phyloP scores from a whole-genome alignment of 2,329 filamentous ascomycete species.

The Mycosphaerella sp. region DNA sequence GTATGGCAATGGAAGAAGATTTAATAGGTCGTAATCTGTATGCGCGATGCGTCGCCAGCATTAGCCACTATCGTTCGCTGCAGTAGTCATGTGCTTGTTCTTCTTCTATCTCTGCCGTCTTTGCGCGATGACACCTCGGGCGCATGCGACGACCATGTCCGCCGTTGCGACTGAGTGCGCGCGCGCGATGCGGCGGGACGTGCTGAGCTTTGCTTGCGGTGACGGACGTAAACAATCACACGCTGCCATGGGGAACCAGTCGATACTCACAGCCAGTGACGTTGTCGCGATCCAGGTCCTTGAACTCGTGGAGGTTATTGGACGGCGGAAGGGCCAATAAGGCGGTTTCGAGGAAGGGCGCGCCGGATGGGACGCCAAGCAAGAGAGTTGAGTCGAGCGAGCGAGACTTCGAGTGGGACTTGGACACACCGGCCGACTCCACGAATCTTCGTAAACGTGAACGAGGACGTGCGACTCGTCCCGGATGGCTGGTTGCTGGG shows the following conservation, averaged over 20 bases:
- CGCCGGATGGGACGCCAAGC: too few relatives aligned
- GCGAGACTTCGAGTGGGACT: too few relatives aligned
- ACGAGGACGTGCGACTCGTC: neutral
- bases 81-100: neutral
- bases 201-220: neutral
- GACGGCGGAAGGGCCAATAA: conserved; percentile 10
- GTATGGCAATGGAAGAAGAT: neutral
- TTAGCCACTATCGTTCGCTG: conserved; percentile 6
- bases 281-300: conserved; percentile 13
- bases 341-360: neutral
- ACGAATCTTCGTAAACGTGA: too few relatives aligned
- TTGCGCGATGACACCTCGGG: neutral
- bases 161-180: conserved; percentile 2
- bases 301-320: conserved; percentile 7
- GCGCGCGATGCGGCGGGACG: conserved; percentile 3
- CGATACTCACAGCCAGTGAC: conserved; percentile 13
- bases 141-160: conserved; percentile 2
- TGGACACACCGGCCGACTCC: too few relatives aligned
- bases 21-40: conserved; percentile 1
- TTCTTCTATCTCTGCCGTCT: neutral
- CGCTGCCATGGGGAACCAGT: conserved; percentile 8
- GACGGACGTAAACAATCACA: conserved; percentile 13
- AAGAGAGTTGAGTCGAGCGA: too few relatives aligned
- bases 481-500: conserved; percentile 1
- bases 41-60: neutral